Percentiles rank a stretch among this genome's conserved stretches.
phyloP scores from a whole-genome alignment of 352 stramenopile species.

The Phytopythium sindhum region DNA sequence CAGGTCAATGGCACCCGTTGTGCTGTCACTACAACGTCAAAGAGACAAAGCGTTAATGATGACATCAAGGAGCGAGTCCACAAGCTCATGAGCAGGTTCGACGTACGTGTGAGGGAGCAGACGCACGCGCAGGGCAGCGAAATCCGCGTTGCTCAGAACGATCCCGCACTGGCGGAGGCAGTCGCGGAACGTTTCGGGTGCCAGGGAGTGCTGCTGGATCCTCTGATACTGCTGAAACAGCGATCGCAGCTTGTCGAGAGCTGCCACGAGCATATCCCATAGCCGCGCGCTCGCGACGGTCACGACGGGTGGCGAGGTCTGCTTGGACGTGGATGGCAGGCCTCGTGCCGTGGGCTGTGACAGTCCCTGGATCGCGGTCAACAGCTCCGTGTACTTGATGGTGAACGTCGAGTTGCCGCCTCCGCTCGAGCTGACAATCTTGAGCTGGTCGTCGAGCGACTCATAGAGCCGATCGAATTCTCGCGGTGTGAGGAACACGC shows the following conservation, averaged over 20 bases:
- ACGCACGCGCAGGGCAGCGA: constrained; percentile 56
- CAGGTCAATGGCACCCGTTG: constrained; percentile 41
- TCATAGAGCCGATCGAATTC: constrained; percentile 72
- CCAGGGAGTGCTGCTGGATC: constrained; percentile 44
- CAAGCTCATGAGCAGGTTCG: neutral
- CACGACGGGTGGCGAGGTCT: constrained; percentile 42
- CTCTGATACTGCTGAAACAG: constrained; percentile 56
- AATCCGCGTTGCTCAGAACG: constrained; percentile 65
- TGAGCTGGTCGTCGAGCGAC: constrained; percentile 37
- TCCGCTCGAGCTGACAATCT: constrained; percentile 11
- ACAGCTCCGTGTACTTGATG: constrained; percentile 65
- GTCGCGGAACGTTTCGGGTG: constrained; percentile 62
- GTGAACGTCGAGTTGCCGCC: constrained; percentile 21
- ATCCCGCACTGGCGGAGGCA: constrained; percentile 56
- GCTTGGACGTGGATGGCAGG: constrained; percentile 33
- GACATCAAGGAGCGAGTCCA: neutral
- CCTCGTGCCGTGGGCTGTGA: constrained; percentile 13
- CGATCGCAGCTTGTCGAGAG: constrained; percentile 43
- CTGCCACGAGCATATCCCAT: constrained; percentile 58
- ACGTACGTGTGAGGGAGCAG: constrained; percentile 60
- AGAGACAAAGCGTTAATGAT: neutral
- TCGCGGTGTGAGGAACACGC: constrained; percentile 58
- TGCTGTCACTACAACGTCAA: constrained; percentile 34
- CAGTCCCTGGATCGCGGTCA: constrained; percentile 40
- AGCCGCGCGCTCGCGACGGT: constrained; percentile 44